Conservation (phyloP, 495 filamentous ascomycete species). For the Neurospora tetrasperma region DNA sequence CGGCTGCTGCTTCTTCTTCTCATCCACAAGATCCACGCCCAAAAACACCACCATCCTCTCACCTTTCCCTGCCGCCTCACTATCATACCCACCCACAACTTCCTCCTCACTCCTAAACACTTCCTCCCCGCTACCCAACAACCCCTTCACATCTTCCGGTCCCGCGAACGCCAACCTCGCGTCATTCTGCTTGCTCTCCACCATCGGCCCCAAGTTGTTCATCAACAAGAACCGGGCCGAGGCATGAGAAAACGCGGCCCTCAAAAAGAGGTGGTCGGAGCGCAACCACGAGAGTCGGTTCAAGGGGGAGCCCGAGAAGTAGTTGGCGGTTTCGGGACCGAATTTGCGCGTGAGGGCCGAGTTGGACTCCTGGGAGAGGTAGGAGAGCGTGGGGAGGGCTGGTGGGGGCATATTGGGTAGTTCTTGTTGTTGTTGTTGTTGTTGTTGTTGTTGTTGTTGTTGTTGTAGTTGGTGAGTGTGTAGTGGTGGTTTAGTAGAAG, state of each 20-base stretch:
- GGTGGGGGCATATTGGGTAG: neutral
- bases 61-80: neutral
- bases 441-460: neutral
- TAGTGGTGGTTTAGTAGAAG: neutral
- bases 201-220: slow-evolving; percentile 68
- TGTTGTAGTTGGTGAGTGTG: neutral
- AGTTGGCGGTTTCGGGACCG: slow-evolving; percentile 85
- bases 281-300: slow-evolving; percentile 76
- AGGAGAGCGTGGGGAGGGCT: slow-evolving; percentile 33
- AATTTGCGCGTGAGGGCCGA: slow-evolving; percentile 81
- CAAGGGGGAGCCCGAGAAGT: slow-evolving; percentile 69
- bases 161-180: neutral
- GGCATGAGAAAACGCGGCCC: slow-evolving; percentile 61
- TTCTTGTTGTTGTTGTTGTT: neutral
- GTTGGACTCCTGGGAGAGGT: slow-evolving; percentile 39
- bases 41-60: neutral
- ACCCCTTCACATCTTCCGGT: neutral
- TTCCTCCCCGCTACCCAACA: neutral
- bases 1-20: neutral
- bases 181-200: slow-evolving; percentile 23
- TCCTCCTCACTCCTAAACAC: neutral
- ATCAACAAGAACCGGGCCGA: slow-evolving; percentile 64
- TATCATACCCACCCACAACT: neutral
- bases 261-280: slow-evolving; percentile 66
- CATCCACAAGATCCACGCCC: neutral